Evolutionary conservation across 1,139 yeast genomes (phyloP).

Genomic region (Yamadazyma sp.): DNA sequence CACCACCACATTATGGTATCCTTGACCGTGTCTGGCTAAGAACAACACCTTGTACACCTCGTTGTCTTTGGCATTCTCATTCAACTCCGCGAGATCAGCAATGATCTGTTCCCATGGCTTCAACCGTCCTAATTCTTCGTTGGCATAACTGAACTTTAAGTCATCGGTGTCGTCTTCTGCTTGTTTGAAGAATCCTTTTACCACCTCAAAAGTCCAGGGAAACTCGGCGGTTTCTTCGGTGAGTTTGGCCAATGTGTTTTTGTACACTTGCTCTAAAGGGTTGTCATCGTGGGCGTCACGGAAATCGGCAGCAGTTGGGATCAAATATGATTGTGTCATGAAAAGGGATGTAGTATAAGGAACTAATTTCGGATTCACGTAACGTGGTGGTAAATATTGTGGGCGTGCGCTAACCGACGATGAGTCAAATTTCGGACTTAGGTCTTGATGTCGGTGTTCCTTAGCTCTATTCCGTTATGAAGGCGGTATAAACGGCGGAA

Average conservation of each 20-base stretch:
- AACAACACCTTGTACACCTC: slow-evolving; percentile 57
- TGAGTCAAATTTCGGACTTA: too few relatives aligned
- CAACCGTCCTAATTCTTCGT: slow-evolving; percentile 48
- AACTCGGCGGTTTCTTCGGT: slow-evolving; percentile 2
- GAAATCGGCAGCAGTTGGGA: slow-evolving; percentile 35
- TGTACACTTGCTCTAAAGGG: slow-evolving; percentile 11
- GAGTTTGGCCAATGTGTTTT: slow-evolving; percentile 9
- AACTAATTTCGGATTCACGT: too few relatives aligned
- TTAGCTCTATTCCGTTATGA: too few relatives aligned
- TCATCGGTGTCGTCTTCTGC: slow-evolving; percentile 49
- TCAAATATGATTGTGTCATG: slow-evolving; percentile 29
- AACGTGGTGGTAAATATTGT: too few relatives aligned
- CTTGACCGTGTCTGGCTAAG: slow-evolving; percentile 79
- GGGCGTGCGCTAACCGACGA: too few relatives aligned
- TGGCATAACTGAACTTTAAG: slow-evolving; percentile 45
- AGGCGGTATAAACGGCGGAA: too few relatives aligned
- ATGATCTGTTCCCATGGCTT: slow-evolving; percentile 48
- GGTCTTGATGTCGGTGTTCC: too few relatives aligned
- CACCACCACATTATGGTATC: slow-evolving; percentile 66
- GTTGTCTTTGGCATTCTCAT: slow-evolving; percentile 31
- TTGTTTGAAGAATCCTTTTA: slow-evolving; percentile 57
- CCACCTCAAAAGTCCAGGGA: slow-evolving; percentile 49
- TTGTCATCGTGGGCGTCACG: slow-evolving; percentile 34
- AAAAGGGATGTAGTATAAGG: too few relatives aligned
- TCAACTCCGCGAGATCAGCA: slow-evolving; percentile 35